Evolutionary conservation across 495 filamentous ascomycete species (phyloP).

Genomic region (Cercophora scortea): DNA sequence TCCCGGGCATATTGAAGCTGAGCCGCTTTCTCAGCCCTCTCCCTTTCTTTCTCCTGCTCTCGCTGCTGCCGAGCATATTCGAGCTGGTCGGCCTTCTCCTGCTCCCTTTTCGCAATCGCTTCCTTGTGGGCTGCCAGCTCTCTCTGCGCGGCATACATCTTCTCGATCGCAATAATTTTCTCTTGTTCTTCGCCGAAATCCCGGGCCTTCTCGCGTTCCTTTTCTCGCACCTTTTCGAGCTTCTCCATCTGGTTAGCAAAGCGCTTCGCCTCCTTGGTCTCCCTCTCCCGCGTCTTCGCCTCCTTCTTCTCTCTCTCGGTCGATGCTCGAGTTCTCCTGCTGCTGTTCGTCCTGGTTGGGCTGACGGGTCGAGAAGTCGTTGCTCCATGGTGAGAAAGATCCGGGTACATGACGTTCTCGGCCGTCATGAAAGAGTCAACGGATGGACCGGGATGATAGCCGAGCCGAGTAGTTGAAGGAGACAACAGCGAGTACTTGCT

Average conservation of each 20-base stretch:
- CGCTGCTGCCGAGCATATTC: slow-evolving; percentile 2
- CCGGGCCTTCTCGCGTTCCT: slow-evolving; percentile 52
- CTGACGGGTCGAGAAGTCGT: slow-evolving; percentile 25
- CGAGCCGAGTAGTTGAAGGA: slow-evolving; percentile 30
- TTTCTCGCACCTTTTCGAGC: slow-evolving; percentile 43
- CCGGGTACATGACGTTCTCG: slow-evolving; percentile 35
- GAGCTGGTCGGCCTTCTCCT: slow-evolving; percentile 3
- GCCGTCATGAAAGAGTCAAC: slow-evolving; percentile 30
- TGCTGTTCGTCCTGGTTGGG: slow-evolving; percentile 39
- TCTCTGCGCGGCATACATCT: slow-evolving; percentile 18
- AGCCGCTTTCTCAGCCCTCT: slow-evolving; percentile 1
- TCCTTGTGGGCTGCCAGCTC: too few relatives aligned
- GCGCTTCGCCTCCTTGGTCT: slow-evolving; percentile 50
- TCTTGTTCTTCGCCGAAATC: slow-evolving; percentile 42
- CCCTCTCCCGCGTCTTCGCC: slow-evolving; percentile 55
- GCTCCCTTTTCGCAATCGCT: background rate
- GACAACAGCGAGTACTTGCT: slow-evolving; percentile 52
- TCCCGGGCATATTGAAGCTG: slow-evolving; percentile 3
- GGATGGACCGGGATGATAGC: slow-evolving; percentile 25
- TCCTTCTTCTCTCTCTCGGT: slow-evolving; percentile 60
- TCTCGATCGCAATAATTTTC: slow-evolving; percentile 43
- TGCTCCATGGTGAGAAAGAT: slow-evolving; percentile 29
- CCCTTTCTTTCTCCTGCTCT: background rate
- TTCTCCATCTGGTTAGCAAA: slow-evolving; percentile 48
- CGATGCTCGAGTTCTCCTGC: slow-evolving; percentile 60